Evolutionary conservation across 2,329 filamentous ascomycete species (phyloP), one percentile per base, ranked within the genome.

Genomic region (Pseudophaeomoniella oleicola): DNA sequence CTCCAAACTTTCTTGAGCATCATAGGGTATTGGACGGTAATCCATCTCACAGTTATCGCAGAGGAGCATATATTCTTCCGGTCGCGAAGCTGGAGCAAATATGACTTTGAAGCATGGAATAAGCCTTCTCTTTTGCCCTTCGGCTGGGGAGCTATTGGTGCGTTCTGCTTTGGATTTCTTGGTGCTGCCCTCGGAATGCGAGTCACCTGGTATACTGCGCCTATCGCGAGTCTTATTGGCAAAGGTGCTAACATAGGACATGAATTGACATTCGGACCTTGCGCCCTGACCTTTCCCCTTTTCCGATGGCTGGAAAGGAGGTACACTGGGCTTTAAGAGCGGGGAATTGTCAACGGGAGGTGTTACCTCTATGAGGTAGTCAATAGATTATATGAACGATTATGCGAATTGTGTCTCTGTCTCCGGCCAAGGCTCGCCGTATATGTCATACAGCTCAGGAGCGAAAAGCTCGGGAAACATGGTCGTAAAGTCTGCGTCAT

Each of bases 11-110:
- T 70, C 47, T 46, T 69, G 13, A 58, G 57, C 4, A 51, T 69
- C 19, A 51, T 70, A 4, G 64, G 65, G 4, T 70, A 69, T 48
- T 69, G 64, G 63, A 62, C 59, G 42, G 68, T 63, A 0, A 56
- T 55, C 10, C 68, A 66, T 47, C 63, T 65, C 32, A 56, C 63
- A 27, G 39, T 58, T 4, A 50, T 59, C 5, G 44, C 49, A 11
- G 50, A 53, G 30, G 56, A 58, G 36, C 54, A 57, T 42, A 34
- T 57, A 19, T 40, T 55, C 13, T 59, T 59, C 42, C 50, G 56
- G 1, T 44, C 41, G 15, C 30, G 37, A 2, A 42, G 50, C 5
- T 57, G 52, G 50, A 46, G 42, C 6, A 44, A 47, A 16, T 59
- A 59, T 35, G 48, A 58, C 32, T 50, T 50, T 15, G 48, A 53